Percentiles rank a stretch among this genome's conserved stretches.
Conservation (phyloP, 106 monocot species). For the Xerophyta viscosa region DNA sequence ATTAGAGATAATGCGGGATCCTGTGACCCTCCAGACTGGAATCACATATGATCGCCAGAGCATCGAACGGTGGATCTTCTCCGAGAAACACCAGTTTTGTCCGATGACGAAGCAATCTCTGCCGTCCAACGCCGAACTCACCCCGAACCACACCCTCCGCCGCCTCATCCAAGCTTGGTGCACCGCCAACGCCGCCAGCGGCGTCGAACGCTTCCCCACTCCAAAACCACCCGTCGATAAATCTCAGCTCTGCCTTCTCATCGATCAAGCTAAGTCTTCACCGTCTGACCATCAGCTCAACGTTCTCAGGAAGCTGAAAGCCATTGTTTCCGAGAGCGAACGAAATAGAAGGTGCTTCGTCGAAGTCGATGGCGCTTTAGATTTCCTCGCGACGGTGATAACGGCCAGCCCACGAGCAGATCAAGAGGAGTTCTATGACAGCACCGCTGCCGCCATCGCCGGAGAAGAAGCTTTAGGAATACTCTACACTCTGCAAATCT, state of each 20-base stretch:
- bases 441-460: too few species aligned
- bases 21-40: slow-evolving; percentile 47
- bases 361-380: background rate
- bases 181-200: slow-evolving; percentile 21
- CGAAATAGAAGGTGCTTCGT: slow-evolving; percentile 32
- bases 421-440: background rate
- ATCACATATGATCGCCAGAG: slow-evolving; percentile 60
- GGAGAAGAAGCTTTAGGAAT: slow-evolving; percentile 9
- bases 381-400: background rate
- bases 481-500: slow-evolving; percentile 15
- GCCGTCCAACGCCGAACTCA: slow-evolving; percentile 22
- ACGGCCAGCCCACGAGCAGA: background rate
- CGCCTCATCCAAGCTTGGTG: slow-evolving; percentile 58
- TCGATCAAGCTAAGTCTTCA: slow-evolving; percentile 18
- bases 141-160: slow-evolving; percentile 58
- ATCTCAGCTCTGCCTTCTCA: slow-evolving; percentile 1
- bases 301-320: slow-evolving; percentile 10
- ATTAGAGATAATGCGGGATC: slow-evolving; percentile 59
- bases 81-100: slow-evolving; percentile 15
- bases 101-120: slow-evolving; percentile 47
- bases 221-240: slow-evolving; percentile 19
- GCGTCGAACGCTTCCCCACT: slow-evolving; percentile 32
- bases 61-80: slow-evolving; percentile 57
- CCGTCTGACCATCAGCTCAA: background rate
- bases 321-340: slow-evolving; percentile 26